Percentiles rank a stretch among this genome's conserved stretches.
These are phyloP conservation scores for Saccharomycopsis sp. DNA, from an alignment of 805 yeast genomes.

Conservation along the genomic window DNA sequence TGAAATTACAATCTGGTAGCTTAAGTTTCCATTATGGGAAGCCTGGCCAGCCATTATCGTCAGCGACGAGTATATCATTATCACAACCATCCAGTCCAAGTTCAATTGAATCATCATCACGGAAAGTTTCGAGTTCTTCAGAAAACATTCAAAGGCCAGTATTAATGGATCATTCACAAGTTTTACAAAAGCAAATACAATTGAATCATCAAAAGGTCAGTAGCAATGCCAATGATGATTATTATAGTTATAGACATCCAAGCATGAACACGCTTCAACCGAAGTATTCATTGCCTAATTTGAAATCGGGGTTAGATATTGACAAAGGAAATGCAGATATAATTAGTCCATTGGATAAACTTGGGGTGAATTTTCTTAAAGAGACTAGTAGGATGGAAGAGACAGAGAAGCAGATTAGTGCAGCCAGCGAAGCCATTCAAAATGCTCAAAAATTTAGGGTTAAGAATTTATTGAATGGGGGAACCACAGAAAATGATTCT, in stretches of 20 bases:
- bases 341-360: constrained; percentile 1
- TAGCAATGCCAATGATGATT: neutral
- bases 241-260: too few relatives aligned
- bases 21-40: neutral
- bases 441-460: constrained; percentile 18
- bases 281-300: too few relatives aligned
- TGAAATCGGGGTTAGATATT: too few relatives aligned
- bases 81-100: constrained; percentile 6
- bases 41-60: neutral
- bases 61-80: neutral
- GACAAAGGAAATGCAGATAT: neutral
- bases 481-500: neutral
- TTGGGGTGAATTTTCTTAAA: neutral
- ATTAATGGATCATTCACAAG: constrained; percentile 8
- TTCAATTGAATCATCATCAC: neutral
- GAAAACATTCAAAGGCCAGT: constrained; percentile 10
- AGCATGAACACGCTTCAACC: too few relatives aligned
- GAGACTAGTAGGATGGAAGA: neutral
- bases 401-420: constrained; percentile 2
- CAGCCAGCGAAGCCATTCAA: constrained; percentile 19
- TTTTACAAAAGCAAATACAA: constrained; percentile 5
- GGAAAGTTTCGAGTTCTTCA: neutral
- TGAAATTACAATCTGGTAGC: neutral
- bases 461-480: constrained; percentile 11
- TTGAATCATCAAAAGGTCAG: neutral